Conservation (phyloP, 2,329 filamentous ascomycete species). For the Pseudopithomyces chartarum region DNA sequence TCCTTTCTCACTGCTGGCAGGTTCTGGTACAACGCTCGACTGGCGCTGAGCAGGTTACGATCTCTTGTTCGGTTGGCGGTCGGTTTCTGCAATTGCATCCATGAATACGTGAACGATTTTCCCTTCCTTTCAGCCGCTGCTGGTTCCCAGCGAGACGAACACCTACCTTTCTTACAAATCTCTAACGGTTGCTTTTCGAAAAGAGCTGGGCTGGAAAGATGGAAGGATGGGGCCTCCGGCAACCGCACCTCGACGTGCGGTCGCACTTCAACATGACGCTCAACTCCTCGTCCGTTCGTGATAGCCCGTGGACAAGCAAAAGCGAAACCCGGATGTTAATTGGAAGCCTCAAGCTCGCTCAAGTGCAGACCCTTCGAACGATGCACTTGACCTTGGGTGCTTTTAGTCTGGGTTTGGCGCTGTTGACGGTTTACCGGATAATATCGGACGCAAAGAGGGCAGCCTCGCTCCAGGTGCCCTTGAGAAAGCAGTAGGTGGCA, state of each 20-base stretch:
- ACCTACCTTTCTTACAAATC: slow-evolving; percentile 33
- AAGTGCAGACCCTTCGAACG: slow-evolving; percentile 45
- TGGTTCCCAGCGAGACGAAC: slow-evolving; percentile 44
- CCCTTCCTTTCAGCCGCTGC: slow-evolving; percentile 43
- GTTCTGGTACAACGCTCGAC: slow-evolving; percentile 41
- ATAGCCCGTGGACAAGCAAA: slow-evolving; percentile 35
- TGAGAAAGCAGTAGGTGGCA: slow-evolving; percentile 38
- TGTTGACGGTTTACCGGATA: slow-evolving; percentile 44
- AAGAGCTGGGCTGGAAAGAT: slow-evolving; percentile 39
- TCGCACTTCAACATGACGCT: slow-evolving; percentile 47
- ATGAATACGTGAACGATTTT: slow-evolving; percentile 42
- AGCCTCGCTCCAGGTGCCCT: slow-evolving; percentile 35
- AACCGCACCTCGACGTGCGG: slow-evolving; percentile 39
- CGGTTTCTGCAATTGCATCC: slow-evolving; percentile 30
- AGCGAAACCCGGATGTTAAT: slow-evolving; percentile 40
- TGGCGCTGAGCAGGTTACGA: slow-evolving; percentile 42
- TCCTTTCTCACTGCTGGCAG: slow-evolving; percentile 46
- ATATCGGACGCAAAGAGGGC: slow-evolving; percentile 44
- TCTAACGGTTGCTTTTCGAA: slow-evolving; percentile 15
- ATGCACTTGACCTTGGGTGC: slow-evolving; percentile 47
- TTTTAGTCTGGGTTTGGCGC: slow-evolving; percentile 43
- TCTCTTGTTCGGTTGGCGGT: slow-evolving; percentile 40
- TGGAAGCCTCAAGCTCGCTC: slow-evolving; percentile 40
- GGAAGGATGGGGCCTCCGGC: slow-evolving; percentile 42
- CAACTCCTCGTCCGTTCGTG: slow-evolving; percentile 36